Evolutionary conservation across 805 yeast species (phyloP).

Genomic region (Sugiyamaella boreocaroliniensis): DNA sequence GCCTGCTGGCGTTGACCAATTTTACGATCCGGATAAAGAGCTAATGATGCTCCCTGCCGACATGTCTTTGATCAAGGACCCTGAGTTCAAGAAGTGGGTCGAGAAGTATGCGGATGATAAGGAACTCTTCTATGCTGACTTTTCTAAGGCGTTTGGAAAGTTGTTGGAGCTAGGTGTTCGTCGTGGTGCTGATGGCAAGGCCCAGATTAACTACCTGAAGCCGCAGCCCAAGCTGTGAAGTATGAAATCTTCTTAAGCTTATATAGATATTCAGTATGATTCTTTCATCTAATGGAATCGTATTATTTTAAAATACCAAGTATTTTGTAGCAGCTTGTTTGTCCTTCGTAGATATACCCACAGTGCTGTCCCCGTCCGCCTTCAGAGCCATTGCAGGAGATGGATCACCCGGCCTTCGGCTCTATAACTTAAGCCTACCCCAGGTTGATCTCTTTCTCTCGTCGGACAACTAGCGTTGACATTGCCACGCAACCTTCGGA

Average conservation of each 20-base stretch:
- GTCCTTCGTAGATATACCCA: neutral
- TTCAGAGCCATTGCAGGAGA: neutral
- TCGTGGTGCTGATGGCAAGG: constrained; percentile 39
- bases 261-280: neutral
- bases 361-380: neutral
- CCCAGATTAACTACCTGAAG: constrained; percentile 25
- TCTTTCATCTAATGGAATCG: neutral
- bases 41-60: constrained; percentile 89
- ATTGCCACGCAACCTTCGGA: neutral
- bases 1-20: constrained; percentile 35
- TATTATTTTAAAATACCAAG: too few relatives aligned
- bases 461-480: neutral
- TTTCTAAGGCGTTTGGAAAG: constrained; percentile 60
- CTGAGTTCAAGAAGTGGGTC: constrained; percentile 53
- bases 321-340: neutral
- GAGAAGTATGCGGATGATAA: constrained; percentile 62
- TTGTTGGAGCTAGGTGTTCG: constrained; percentile 69
- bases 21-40: constrained; percentile 46
- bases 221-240: constrained; percentile 13
- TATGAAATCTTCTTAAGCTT: neutral
- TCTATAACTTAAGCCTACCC: neutral
- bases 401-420: neutral
- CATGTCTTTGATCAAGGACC: constrained; percentile 58
- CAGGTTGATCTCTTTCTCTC: neutral
- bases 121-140: constrained; percentile 54